Conservation (phyloP, 305 asterid genomes). For the Fraxinus floribunda region DNA sequence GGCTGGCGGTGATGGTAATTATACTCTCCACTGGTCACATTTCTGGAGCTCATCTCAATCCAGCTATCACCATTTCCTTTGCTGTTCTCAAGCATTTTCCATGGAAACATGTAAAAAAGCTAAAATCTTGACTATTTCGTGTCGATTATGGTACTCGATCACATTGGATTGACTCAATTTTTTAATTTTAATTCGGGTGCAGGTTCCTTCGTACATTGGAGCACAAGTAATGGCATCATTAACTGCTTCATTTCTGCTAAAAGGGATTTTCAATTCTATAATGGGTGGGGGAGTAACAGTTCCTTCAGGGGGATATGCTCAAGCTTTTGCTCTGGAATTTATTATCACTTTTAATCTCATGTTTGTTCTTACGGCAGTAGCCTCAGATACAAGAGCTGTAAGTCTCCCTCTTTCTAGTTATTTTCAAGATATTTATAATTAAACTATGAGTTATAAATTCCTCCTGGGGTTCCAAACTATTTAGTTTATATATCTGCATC, state of each 20-base stretch:
- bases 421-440: no score
- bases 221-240: constrained; percentile 71
- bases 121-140: no score
- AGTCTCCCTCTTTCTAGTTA: constrained; percentile 17
- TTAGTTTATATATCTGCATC: no score
- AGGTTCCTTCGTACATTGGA: constrained; percentile 78
- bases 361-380: constrained; percentile 92
- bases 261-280: constrained; percentile 56
- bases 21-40: constrained; percentile 88
- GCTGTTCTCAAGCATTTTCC: constrained; percentile 84
- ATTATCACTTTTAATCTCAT: constrained; percentile 80
- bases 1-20: constrained; percentile 83
- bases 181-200: neutral
- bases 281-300: constrained; percentile 88
- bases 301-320: constrained; percentile 48
- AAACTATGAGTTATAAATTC: no score
- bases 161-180: neutral
- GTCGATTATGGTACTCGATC: neutral
- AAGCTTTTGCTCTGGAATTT: constrained; percentile 81
- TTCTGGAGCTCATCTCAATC: constrained; percentile 92
- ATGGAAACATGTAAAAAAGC: constrained; percentile 55
- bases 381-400: constrained; percentile 94
- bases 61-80: constrained; percentile 72
- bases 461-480: no score
- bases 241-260: constrained; percentile 62